Evolutionary conservation across 2,329 filamentous ascomycete genomes (phyloP), one percentile per base, ranked within the genome.

Genomic region (Penicillium sp.): DNA sequence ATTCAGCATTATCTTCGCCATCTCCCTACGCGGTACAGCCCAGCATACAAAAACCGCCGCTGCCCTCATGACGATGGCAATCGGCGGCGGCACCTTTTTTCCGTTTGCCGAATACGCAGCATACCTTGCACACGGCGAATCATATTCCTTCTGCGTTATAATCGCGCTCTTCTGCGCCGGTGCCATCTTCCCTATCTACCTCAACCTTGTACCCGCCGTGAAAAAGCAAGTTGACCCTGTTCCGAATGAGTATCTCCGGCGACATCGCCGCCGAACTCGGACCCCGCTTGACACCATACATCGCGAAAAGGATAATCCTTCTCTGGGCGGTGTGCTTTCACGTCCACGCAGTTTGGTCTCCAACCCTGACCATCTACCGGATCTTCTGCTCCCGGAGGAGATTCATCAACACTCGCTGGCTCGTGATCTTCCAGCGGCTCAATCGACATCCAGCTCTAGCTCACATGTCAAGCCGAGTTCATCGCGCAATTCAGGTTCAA

Each of bases 1-100:
- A 3, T 87, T 86, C 69, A 77, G 80, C 38, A 78, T 84, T 46
- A 81, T 85, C 52, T 87, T 82, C 60, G 82, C 81, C 12, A 81
- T 84, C 58, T 74, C 77, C 3, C 74, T 87, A 10, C 82, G 84
- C 22, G 84, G 84, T 9, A 76, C 84, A 60, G 84, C 82, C 6
- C 74, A 69, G 14, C 79, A 84, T 63, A 86, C 83, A 16, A 86
- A 85, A 63, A 77, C 80, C 31, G 84, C 80, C 7, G 76, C 79
- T 7, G 77, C 79, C 0, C 61, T 83, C 3, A 68, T 87, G 42
- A 82, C 82, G 0, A 76, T 79, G 10, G 79, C 81, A 5, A 80
- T 84, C 40, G 76, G 76, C 17, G 81, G 81, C 10, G 84, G 82
- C 1, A 78, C 77, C 1, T 73, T 80, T 31, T 81, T 85, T 54